Percentiles rank a stretch among this genome's conserved stretches.
phyloP scores from a whole-genome alignment of 768 basidiomycete species.

The Bullera alba region DNA sequence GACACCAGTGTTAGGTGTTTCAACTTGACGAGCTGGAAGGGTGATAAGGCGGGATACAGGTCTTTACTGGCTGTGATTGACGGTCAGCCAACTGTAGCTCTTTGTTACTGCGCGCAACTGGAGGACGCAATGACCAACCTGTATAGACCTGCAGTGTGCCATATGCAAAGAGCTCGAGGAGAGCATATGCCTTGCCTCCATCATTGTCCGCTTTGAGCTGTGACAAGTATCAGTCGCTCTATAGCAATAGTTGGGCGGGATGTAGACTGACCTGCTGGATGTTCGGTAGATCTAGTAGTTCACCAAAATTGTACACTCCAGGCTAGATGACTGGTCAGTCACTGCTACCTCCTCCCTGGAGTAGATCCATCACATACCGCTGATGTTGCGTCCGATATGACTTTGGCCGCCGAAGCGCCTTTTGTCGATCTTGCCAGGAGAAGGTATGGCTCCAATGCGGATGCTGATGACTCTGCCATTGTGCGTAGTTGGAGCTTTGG shows the following conservation, averaged over 20 bases:
- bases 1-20: slow-evolving; percentile 89
- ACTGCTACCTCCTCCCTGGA: neutral
- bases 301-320: slow-evolving; percentile 86
- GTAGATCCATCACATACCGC: slow-evolving; percentile 49
- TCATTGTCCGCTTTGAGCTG: slow-evolving; percentile 66
- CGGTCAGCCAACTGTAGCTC: too few relatives aligned
- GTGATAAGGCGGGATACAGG: slow-evolving; percentile 60
- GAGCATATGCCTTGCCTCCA: slow-evolving; percentile 55
- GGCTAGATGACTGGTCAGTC: slow-evolving; percentile 45
- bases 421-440: slow-evolving; percentile 87
- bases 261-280: slow-evolving; percentile 65
- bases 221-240: neutral
- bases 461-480: slow-evolving; percentile 21
- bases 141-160: slow-evolving; percentile 78
- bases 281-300: slow-evolving; percentile 72
- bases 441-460: slow-evolving; percentile 65
- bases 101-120: too few relatives aligned
- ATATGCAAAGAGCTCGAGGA: slow-evolving; percentile 84
- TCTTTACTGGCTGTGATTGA: slow-evolving; percentile 63
- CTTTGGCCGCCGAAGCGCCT: slow-evolving; percentile 83
- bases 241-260: neutral
- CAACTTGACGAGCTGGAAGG: slow-evolving; percentile 73
- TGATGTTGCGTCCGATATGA: slow-evolving; percentile 70
- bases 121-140: slow-evolving; percentile 51
- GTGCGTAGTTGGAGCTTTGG: too few relatives aligned